A percentile compares a stretch with the other conserved stretches of the same genome.
Conservation (phyloP, 805 yeast species). For the Cyberlindnera maritima region DNA sequence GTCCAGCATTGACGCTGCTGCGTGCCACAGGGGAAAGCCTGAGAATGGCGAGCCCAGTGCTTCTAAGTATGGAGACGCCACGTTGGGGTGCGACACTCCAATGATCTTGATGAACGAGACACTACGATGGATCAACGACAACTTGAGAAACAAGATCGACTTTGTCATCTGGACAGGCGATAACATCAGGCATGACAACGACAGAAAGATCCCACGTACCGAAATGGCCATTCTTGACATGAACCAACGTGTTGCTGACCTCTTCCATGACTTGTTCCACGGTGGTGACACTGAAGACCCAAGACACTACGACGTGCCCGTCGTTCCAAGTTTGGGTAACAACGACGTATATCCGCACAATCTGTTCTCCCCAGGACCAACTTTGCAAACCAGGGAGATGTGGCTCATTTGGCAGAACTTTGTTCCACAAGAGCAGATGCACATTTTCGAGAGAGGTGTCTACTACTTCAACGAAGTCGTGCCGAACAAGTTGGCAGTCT, state of each 20-base stretch:
- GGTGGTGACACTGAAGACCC: constrained; percentile 36
- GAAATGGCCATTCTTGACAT: constrained; percentile 67
- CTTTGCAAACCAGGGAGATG: constrained; percentile 79
- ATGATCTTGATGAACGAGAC: constrained; percentile 58
- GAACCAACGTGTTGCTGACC: constrained; percentile 55
- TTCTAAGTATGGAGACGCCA: constrained; percentile 71
- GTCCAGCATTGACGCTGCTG: constrained; percentile 37
- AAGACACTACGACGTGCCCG: constrained; percentile 41
- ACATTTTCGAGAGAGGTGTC: constrained; percentile 70
- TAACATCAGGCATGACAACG: constrained; percentile 82
- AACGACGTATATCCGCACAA: constrained; percentile 91
- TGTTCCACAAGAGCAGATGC: constrained; percentile 75
- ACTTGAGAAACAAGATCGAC: constrained; percentile 73
- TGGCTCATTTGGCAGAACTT: constrained; percentile 70
- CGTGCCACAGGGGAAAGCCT: constrained; percentile 55
- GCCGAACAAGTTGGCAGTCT: constrained; percentile 72
- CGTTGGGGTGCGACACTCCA: constrained; percentile 78
- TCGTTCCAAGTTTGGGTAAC: constrained; percentile 78
- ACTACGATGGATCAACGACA: constrained; percentile 60
- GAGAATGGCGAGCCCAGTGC: constrained; percentile 42
- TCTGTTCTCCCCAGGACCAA: constrained; percentile 81
- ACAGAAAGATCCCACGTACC: constrained; percentile 68
- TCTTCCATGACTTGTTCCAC: constrained; percentile 51
- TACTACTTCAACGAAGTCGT: constrained; percentile 76
- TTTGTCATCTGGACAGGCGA: constrained; percentile 92